These are phyloP conservation scores for Chaetothyriales sp. DNA, from an alignment of 2,329 filamentous ascomycete species.

Conservation along the genomic window DNA sequence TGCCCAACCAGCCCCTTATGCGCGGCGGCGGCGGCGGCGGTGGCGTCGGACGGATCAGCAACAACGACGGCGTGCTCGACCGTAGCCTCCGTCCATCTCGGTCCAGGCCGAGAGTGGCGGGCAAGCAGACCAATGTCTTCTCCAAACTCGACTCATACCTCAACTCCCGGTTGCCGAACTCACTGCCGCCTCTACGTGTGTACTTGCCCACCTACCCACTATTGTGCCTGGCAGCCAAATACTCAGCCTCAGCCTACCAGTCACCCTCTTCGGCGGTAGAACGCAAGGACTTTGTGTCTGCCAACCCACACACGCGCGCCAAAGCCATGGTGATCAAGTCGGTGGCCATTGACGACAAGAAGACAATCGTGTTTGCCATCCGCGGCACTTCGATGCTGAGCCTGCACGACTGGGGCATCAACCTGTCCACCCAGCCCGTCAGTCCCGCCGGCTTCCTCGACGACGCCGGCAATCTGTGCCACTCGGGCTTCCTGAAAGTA, in stretches of 20 bases:
- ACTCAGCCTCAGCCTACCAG: conserved; percentile 60
- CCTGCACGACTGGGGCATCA: conserved; percentile 77
- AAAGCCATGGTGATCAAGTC: conserved; percentile 79
- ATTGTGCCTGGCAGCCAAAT: conserved; percentile 62
- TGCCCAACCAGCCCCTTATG: conserved; percentile 2
- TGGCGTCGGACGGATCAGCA: not conserved
- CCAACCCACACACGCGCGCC: conserved; percentile 58
- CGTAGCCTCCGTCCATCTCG: not conserved
- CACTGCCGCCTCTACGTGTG: conserved; percentile 52
- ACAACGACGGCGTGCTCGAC: not conserved
- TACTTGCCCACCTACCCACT: conserved; percentile 64
- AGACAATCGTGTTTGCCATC: conserved; percentile 70
- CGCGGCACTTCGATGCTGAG: conserved; percentile 52
- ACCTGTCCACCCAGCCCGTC: conserved; percentile 54
- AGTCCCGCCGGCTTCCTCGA: conserved; percentile 59
- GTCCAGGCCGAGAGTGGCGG: conserved; percentile 21
- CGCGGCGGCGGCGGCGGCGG: conserved; percentile 1
- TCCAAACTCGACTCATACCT: conserved; percentile 64
- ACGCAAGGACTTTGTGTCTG: conserved; percentile 52
- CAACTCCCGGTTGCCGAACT: conserved; percentile 57
- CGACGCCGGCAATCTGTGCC: conserved; percentile 60
- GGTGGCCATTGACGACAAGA: conserved; percentile 59
- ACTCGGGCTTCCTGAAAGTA: conserved; percentile 63
- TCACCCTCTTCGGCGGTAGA: conserved; percentile 44
- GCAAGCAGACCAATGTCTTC: conserved; percentile 44